Conservation (phyloP, 768 basidiomycete genomes). For the Termitomyces sp. region DNA sequence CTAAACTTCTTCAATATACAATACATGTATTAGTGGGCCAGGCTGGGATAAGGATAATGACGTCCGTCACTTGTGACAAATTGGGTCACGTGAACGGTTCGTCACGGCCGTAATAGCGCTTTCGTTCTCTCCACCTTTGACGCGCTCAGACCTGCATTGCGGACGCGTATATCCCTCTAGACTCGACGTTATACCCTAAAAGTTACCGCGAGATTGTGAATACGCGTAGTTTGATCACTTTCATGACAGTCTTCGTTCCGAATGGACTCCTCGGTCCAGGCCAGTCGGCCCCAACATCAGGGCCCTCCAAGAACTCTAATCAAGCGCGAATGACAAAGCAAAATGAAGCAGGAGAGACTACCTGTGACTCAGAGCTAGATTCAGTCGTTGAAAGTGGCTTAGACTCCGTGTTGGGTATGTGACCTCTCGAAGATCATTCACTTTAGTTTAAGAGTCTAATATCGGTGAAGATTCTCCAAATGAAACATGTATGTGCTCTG, state of each 20-base stretch:
- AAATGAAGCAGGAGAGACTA: not conserved
- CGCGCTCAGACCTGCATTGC: not conserved
- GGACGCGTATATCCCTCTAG: not conserved
- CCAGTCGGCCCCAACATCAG: not conserved
- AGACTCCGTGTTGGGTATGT: not conserved
- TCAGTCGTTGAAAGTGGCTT: not conserved
- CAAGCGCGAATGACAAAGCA: not conserved
- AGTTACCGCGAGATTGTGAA: not conserved
- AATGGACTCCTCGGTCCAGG: constrained; percentile 11
- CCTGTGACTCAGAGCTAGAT: not conserved
- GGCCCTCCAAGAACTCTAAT: not conserved
- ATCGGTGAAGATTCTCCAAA: not conserved
- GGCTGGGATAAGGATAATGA: no score
- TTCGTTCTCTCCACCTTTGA: not conserved
- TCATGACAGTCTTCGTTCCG: constrained; percentile 14
- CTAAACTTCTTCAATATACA: not conserved
- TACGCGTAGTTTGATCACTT: not conserved
- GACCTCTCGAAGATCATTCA: not conserved
- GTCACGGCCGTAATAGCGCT: not conserved
- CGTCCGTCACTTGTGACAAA: no score
- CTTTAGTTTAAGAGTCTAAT: not conserved
- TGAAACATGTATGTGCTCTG: not conserved
- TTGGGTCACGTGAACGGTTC: not conserved
- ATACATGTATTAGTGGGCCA: no score
- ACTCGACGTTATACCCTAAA: not conserved